Conservation (phyloP, 2,329 filamentous ascomycete species). For the Cladosporium colombiae region DNA sequence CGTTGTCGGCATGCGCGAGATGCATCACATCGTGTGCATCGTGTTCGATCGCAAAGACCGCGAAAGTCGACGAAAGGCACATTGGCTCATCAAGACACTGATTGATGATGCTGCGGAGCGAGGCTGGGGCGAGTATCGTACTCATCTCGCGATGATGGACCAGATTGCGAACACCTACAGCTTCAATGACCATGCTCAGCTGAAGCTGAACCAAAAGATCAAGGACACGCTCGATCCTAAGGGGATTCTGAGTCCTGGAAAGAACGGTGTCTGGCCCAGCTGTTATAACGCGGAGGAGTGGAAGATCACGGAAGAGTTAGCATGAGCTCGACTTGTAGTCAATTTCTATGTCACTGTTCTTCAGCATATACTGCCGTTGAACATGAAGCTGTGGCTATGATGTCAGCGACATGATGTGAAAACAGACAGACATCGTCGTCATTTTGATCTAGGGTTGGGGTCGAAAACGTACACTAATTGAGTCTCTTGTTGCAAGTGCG, state of each 20-base stretch:
- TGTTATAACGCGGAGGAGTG: conserved; percentile 17
- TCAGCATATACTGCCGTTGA: neutral
- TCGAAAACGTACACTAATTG: neutral
- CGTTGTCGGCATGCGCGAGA: conserved; percentile 54
- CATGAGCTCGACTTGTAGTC: neutral
- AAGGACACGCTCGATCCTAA: conserved; percentile 53
- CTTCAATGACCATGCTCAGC: conserved; percentile 45
- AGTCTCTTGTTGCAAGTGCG: neutral
- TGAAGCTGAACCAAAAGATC: conserved; percentile 48
- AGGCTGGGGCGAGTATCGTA: conserved; percentile 51
- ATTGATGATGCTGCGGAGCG: conserved; percentile 44
- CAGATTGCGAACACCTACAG: conserved; percentile 49
- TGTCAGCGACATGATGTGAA: neutral
- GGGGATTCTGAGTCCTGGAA: conserved; percentile 50
- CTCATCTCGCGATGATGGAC: conserved; percentile 49
- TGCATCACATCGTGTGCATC: conserved; percentile 59
- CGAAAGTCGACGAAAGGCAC: conserved; percentile 41
- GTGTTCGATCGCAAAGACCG: conserved; percentile 52
- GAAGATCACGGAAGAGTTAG: neutral
- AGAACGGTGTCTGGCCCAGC: conserved; percentile 43
- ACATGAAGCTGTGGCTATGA: neutral
- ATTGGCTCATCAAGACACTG: conserved; percentile 42
- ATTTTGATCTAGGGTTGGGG: neutral
- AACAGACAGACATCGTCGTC: neutral
- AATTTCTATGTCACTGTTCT: neutral